These are phyloP conservation scores for Trametes villosa DNA, from an alignment of 768 basidiomycete genomes.

Conservation along the genomic window DNA sequence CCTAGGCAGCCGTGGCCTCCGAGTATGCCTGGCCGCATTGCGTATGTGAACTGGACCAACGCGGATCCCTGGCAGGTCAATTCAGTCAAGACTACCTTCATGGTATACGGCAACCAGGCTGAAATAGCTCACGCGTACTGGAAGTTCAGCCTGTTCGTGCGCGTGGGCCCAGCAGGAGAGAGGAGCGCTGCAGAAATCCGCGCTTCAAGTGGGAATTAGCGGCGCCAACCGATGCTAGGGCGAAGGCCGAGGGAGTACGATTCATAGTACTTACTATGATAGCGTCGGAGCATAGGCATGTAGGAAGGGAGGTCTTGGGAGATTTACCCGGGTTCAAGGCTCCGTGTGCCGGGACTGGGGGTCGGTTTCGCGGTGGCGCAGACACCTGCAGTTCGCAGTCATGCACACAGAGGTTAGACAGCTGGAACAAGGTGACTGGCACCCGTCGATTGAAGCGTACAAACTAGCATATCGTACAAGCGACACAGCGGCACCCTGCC, in stretches of 20 bases:
- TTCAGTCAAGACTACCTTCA: slow-evolving; percentile 1
- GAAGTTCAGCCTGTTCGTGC: slow-evolving; percentile 5
- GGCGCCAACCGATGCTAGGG: not conserved
- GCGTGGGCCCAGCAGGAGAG: not conserved
- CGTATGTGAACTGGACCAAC: slow-evolving; percentile 3
- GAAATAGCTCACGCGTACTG: slow-evolving; percentile 1
- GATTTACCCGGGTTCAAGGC: no score
- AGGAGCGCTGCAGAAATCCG: not conserved
- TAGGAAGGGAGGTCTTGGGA: no score
- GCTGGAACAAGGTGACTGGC: slow-evolving; percentile 26
- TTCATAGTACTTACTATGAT: not conserved
- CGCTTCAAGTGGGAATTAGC: no score
- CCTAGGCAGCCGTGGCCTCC: not conserved
- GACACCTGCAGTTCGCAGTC: no score
- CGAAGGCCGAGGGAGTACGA: not conserved
- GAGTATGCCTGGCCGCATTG: not conserved
- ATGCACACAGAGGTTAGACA: not conserved
- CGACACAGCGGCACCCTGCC: slow-evolving; percentile 10
- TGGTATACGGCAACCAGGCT: slow-evolving; percentile 14
- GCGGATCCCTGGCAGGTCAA: not conserved
- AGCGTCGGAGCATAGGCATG: no score
- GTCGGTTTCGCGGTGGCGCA: no score
- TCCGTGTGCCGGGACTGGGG: no score
- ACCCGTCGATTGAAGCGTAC: slow-evolving; percentile 24
- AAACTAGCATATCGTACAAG: slow-evolving; percentile 18